phyloP scores from a whole-genome alignment of 2,329 filamentous ascomycete species.

The Colletotrichum lini region DNA sequence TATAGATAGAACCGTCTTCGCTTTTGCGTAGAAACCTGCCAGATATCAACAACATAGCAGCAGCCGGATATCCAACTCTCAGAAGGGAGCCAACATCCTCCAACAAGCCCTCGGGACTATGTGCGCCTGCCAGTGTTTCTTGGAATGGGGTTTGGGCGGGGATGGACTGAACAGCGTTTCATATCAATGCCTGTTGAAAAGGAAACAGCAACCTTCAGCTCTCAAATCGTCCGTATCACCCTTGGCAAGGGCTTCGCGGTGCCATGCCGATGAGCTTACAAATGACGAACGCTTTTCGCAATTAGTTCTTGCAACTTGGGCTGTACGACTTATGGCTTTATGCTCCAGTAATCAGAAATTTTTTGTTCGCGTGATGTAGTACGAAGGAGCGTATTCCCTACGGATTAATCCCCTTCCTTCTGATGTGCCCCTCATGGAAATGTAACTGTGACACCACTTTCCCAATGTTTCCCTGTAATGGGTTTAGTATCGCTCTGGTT shows the following conservation, averaged over 20 bases:
- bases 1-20: too few relatives aligned
- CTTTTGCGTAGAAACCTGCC: neutral
- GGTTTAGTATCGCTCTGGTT: neutral
- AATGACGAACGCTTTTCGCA: neutral
- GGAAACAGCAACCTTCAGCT: neutral
- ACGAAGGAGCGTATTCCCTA: too few relatives aligned
- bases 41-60: neutral
- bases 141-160: neutral
- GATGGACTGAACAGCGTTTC: neutral
- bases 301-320: neutral
- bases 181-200: too few relatives aligned
- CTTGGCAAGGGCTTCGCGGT: neutral
- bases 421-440: neutral
- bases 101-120: too few relatives aligned
- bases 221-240: neutral
- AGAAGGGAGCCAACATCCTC: neutral
- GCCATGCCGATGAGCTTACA: neutral
- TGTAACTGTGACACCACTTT: neutral
- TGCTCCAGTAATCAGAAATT: neutral
- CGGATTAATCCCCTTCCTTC: neutral
- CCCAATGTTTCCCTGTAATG: neutral
- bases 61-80: too few relatives aligned
- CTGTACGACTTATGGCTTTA: neutral
- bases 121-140: neutral
- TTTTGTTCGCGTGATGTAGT: neutral